phyloP scores from a whole-genome alignment of 768 basidiomycete species.

The Termitomyces sp. region DNA sequence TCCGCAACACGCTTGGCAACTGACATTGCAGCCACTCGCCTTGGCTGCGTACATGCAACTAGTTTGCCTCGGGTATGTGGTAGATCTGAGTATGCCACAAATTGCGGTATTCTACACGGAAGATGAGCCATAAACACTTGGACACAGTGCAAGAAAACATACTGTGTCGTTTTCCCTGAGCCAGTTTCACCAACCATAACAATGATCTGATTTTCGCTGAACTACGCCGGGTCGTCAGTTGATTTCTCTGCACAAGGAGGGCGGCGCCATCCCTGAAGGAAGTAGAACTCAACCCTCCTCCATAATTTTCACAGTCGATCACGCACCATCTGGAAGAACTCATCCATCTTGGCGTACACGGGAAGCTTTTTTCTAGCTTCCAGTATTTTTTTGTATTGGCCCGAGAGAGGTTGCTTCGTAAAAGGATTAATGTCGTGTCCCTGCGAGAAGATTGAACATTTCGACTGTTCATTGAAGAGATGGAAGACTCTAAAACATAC shows the following conservation, averaged over 20 bases:
- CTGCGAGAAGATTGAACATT: constrained; percentile 30
- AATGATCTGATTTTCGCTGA: constrained; percentile 76
- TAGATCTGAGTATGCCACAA: constrained; percentile 89
- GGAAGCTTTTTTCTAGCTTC: constrained; percentile 84
- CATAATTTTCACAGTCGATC: constrained; percentile 18
- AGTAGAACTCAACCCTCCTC: constrained; percentile 41
- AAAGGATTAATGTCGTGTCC: constrained; percentile 84
- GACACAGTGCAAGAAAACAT: constrained; percentile 24
- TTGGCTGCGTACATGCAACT: constrained; percentile 94
- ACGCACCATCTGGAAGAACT: constrained; percentile 86
- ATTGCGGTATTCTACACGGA: constrained; percentile 76
- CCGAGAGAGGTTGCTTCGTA: constrained; percentile 71
- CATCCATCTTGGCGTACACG: constrained; percentile 88
- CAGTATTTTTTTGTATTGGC: constrained; percentile 83
- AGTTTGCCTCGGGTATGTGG: constrained; percentile 88
- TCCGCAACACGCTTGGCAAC: constrained; percentile 98
- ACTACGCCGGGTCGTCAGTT: constrained; percentile 39
- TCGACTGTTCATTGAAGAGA: neutral
- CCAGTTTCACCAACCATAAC: constrained; percentile 95
- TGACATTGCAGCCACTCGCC: constrained; percentile 96
- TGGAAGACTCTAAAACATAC: constrained; percentile 33
- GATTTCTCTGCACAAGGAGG: constrained; percentile 20
- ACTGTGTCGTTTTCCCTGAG: constrained; percentile 95
- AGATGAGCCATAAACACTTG: constrained; percentile 8
- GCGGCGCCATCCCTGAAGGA: constrained; percentile 35